Evolutionary conservation across 2,329 filamentous ascomycete species (phyloP).

Genomic region (Paecilomyces variotii): DNA sequence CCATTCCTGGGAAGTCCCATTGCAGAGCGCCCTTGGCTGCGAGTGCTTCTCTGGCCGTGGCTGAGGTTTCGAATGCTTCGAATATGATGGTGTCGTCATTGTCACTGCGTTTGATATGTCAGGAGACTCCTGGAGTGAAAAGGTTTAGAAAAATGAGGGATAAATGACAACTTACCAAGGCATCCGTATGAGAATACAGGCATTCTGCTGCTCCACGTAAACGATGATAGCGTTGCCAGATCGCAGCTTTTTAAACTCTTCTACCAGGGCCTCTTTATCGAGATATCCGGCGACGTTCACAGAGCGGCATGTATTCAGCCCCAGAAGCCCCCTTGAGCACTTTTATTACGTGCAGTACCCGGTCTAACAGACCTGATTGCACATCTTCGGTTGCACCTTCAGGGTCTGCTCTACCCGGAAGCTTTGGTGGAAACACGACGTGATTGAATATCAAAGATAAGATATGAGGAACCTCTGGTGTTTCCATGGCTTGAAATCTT

Average conservation of each 20-base stretch:
- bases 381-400: background rate
- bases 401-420: background rate
- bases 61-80: constrained; percentile 55
- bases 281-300: background rate
- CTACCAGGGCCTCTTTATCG: background rate
- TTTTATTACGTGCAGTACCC: background rate
- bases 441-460: background rate
- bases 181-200: background rate
- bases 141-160: background rate
- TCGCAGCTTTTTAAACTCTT: background rate
- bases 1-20: constrained; percentile 54
- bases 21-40: constrained; percentile 43
- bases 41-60: constrained; percentile 46
- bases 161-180: background rate
- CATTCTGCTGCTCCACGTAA: background rate
- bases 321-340: background rate
- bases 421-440: background rate
- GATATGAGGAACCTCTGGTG: too few species aligned
- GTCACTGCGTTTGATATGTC: background rate
- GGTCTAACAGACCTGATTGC: background rate
- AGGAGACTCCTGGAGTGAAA: background rate
- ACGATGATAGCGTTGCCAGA: background rate
- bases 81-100: constrained; percentile 35
- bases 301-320: background rate
- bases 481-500: background rate